Evolutionary conservation across 768 basidiomycete species (phyloP), one percentile per base, ranked within the genome.

Genomic region (Mycena sanguinolenta): DNA sequence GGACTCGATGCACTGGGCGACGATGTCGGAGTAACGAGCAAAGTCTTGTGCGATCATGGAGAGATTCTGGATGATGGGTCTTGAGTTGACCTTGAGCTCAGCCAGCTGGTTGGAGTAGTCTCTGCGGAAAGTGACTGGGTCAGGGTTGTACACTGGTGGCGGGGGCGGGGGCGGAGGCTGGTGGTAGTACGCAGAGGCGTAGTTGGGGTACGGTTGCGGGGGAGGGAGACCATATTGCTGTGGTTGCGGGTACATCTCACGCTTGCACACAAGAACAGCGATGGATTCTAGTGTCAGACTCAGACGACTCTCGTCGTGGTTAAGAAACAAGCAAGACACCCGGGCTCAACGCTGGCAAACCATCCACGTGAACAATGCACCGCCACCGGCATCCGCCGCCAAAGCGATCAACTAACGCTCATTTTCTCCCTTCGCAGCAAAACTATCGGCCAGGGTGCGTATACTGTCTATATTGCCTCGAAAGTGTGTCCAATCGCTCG

Each of bases 31-130:
- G 82, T 90, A 95, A 50, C 92, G 89, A 44, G 88, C 82, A 79
- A 93, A 92, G 64, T 97, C 94, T 82, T 95, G 93, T 62, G 98
- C 97, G 74, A 94, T 88, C 87, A 96, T 91, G 38, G 98, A 98
- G 19, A 99, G 82, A 70, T 88, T 89, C 83, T 98, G 95, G 73
- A 99, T 99, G 71, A 98, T 90, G 13, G 95, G 93, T 77, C 96
- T 92, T 74, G 96, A 97, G 83, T 99, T 99, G 86, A 96, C 91
- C 60, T 91, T 95, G 72, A 99, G 91, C 72, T 92, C 90, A 76
- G 89, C 84, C 63, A 98, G 90, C 70, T 93, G 90, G 49, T 83
- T 79, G 64, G 88, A 77, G 81, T 92, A 95, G 83, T 95, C 94
- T 82, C 90, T 89, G 73, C 95, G 90, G 79, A 95, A 95, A 44